phyloP scores from a whole-genome alignment of 345 rosid genomes.

The Eucalyptus rudis region DNA sequence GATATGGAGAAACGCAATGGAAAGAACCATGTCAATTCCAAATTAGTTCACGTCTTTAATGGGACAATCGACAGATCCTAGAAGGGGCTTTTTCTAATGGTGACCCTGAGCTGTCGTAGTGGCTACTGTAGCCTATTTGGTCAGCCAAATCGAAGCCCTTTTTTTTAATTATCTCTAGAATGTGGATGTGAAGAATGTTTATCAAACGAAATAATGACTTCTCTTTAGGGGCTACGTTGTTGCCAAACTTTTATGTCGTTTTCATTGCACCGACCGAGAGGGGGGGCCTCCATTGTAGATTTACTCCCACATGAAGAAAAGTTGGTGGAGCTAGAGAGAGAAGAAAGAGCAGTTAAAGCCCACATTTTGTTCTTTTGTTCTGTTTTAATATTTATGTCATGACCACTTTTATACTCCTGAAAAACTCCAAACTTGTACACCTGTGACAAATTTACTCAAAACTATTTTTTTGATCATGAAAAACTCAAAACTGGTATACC shows the following conservation, averaged over 20 bases:
- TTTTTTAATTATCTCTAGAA: background rate
- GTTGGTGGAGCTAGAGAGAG: background rate
- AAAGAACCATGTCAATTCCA: background rate
- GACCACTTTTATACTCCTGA: too few relatives aligned
- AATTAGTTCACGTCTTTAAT: background rate
- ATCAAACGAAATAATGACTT: background rate
- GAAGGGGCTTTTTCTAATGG: background rate
- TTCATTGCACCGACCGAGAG: background rate
- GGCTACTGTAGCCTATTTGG: background rate
- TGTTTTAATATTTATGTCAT: background rate
- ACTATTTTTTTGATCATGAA: fast-evolving
- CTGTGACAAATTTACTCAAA: fast-evolving
- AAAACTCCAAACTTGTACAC: fast-evolving
- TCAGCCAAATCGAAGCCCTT: background rate
- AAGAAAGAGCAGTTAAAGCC: background rate
- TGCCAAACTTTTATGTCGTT: background rate
- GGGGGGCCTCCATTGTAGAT: background rate
- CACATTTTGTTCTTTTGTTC: background rate
- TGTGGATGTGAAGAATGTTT: background rate
- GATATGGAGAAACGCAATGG: background rate
- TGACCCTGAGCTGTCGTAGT: background rate
- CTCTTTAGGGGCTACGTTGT: background rate
- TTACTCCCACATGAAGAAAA: background rate
- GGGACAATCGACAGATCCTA: background rate
- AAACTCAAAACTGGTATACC: fast-evolving